A percentile compares a stretch with the other conserved stretches of the same genome.
Evolutionary conservation across 73 alveolate species (phyloP).

Genomic region (Symbiodinium pilosum): DNA sequence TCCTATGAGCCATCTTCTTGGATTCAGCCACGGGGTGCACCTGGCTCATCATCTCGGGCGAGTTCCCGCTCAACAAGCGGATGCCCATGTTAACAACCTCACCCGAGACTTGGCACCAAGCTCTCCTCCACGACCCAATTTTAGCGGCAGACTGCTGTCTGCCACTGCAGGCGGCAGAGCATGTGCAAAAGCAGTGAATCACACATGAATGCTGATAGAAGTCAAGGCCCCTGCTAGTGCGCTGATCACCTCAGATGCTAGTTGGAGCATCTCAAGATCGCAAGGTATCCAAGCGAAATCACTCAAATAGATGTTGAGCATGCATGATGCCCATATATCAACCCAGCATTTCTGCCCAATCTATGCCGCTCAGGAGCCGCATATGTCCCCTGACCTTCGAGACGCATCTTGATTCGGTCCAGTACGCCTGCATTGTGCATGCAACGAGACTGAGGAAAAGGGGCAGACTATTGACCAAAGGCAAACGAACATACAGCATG

Average conservation of each 20-base stretch:
- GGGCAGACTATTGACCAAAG: no score
- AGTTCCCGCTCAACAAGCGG: constrained; percentile 88
- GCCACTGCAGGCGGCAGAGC: no score
- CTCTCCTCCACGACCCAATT: no score
- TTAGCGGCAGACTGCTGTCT: no score
- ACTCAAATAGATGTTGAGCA: no score
- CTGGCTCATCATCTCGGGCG: constrained; percentile 56
- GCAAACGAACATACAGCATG: no score
- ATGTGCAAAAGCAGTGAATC: no score
- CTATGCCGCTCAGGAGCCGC: constrained; percentile 31
- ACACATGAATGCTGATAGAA: no score
- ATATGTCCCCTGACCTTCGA: constrained; percentile 74
- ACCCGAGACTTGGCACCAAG: no score
- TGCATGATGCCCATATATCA: neutral
- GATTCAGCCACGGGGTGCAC: no score
- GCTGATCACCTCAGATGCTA: neutral
- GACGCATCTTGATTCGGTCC: constrained; percentile 87
- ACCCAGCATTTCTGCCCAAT: neutral
- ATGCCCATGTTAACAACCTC: constrained; percentile 87
- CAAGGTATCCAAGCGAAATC: neutral
- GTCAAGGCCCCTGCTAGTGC: neutral
- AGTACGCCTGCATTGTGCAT: constrained; percentile 60
- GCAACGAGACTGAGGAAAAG: no score
- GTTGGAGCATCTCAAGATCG: neutral
- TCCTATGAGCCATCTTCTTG: no score